Conservation (phyloP, 106 monocot species). For the Triglochin maritima region DNA sequence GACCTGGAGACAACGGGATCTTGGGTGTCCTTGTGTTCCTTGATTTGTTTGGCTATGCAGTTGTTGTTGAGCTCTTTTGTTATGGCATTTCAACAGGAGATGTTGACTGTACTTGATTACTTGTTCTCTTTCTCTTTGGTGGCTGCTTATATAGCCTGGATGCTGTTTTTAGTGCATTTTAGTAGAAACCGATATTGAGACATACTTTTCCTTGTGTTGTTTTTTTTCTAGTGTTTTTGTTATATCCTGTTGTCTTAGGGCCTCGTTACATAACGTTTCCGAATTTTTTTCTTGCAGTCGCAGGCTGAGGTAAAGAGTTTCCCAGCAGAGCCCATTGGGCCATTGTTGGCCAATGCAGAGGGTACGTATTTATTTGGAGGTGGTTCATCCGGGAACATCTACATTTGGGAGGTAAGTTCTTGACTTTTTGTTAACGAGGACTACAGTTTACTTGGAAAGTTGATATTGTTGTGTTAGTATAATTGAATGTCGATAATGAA, state of each 20-base stretch:
- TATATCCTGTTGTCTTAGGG: background rate
- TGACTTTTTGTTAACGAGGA: background rate
- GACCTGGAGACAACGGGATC: too few species aligned
- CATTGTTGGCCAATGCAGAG: conserved; percentile 14
- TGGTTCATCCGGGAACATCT: conserved; percentile 18
- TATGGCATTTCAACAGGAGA: too few species aligned
- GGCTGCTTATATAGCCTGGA: too few species aligned
- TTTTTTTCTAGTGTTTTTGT: background rate
- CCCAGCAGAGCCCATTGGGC: conserved; percentile 20
- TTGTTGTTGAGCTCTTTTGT: too few species aligned
- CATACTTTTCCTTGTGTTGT: too few species aligned
- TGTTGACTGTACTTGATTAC: too few species aligned
- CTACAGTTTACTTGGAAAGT: background rate
- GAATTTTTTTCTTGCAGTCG: background rate
- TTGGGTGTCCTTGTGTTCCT: too few species aligned
- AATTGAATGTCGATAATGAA: too few species aligned
- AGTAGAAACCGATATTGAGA: too few species aligned
- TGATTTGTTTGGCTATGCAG: too few species aligned
- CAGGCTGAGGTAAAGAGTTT: conserved; percentile 18
- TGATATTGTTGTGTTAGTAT: background rate
- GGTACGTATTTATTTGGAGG: conserved; percentile 17
- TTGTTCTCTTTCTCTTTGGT: too few species aligned
- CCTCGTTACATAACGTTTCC: background rate
- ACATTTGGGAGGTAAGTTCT: conserved; percentile 24
- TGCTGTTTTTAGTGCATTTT: too few species aligned